Evolutionary conservation across 2,329 filamentous ascomycete genomes (phyloP).

Genomic region (Ascocoryne sarcoides): DNA sequence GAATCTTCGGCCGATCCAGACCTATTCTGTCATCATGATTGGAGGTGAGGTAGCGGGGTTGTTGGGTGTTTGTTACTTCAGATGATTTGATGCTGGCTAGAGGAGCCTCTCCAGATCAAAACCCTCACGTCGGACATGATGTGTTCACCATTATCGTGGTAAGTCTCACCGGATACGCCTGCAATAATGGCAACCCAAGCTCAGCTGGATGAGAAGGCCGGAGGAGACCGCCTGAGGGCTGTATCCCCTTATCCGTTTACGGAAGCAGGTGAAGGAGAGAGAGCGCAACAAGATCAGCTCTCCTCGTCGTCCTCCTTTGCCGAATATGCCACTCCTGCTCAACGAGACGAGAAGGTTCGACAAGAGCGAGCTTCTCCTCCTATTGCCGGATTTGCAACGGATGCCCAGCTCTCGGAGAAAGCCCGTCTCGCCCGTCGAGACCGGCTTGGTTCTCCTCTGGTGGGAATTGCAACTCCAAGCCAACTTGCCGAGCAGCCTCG

Average conservation of each 20-base stretch:
- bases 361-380: constrained; percentile 2
- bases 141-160: neutral
- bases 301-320: neutral
- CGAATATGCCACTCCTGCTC: constrained; percentile 1
- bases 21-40: too few species aligned
- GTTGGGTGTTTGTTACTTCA: too few species aligned
- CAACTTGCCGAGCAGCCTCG: constrained; percentile 12
- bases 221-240: neutral
- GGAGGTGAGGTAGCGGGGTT: too few species aligned
- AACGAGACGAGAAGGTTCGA: constrained; percentile 3
- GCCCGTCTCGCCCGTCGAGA: constrained; percentile 6
- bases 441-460: neutral
- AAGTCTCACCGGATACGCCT: neutral
- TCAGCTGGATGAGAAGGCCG: neutral
- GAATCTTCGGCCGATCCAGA: too few species aligned
- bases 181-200: neutral
- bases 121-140: neutral
- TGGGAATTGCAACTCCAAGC: constrained; percentile 10
- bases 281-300: constrained; percentile 1
- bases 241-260: constrained; percentile 4
- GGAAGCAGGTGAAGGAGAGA: constrained; percentile 18
- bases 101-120: too few species aligned
- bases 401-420: constrained; percentile 17
- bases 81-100: too few species aligned
- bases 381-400: constrained; percentile 9